These are phyloP conservation scores for Gossypium sturtianum DNA, from an alignment of 345 rosid species.

Conservation along the genomic window DNA sequence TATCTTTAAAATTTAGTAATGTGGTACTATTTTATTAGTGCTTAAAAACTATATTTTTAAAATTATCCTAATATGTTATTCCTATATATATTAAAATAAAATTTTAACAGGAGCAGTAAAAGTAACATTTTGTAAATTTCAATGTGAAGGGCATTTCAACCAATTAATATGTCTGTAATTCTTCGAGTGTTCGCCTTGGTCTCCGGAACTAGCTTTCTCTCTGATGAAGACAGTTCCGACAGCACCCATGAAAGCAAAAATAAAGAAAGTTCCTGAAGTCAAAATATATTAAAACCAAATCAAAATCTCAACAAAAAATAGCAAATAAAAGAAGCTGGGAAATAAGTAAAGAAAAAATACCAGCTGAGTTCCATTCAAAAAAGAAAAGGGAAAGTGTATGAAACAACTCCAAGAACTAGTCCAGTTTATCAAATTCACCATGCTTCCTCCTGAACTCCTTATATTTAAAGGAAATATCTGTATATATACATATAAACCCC, in stretches of 20 bases:
- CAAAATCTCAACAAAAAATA: neutral
- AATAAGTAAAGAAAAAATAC: slow-evolving; percentile 1
- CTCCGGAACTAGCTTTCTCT: slow-evolving; percentile 52
- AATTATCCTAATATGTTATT: too few relatives aligned
- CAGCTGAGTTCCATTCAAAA: slow-evolving; percentile 39
- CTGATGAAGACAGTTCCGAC: slow-evolving; percentile 32
- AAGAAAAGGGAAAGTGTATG: slow-evolving; percentile 27
- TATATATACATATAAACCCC: neutral
- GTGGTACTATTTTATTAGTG: too few relatives aligned
- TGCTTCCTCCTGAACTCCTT: slow-evolving; percentile 28
- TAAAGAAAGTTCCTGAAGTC: slow-evolving; percentile 50
- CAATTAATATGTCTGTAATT: slow-evolving; percentile 36
- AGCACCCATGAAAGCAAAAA: slow-evolving; percentile 26
- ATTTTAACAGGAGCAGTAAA: too few relatives aligned
- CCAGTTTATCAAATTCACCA: slow-evolving; percentile 27
- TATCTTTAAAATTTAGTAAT: too few relatives aligned
- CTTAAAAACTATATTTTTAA: too few relatives aligned
- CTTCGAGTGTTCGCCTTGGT: slow-evolving; percentile 59
- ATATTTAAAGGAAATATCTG: slow-evolving; percentile 34
- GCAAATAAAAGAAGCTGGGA: neutral
- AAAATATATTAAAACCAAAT: neutral
- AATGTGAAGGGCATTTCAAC: too few relatives aligned
- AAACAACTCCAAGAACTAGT: slow-evolving; percentile 19
- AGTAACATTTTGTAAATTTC: too few relatives aligned
- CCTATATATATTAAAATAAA: too few relatives aligned